Evolutionary conservation across 2,329 filamentous ascomycete species (phyloP).

Genomic region (Triangularia setosa): DNA sequence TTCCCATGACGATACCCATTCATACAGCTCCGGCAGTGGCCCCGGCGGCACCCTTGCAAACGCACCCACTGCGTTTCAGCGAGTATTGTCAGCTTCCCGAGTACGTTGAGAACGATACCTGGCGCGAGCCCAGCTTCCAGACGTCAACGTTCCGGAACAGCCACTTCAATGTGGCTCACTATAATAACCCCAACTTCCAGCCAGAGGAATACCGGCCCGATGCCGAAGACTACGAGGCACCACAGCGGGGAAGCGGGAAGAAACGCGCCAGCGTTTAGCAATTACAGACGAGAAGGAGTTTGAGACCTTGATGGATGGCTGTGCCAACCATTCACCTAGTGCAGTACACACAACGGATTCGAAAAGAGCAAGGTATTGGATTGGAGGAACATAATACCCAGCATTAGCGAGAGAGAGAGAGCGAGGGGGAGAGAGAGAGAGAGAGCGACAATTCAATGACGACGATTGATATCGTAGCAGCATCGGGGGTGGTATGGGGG

Average conservation of each 20-base stretch:
- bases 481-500: neutral
- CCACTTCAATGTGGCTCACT: conserved; percentile 64
- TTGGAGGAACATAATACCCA: conserved; percentile 10
- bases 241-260: conserved; percentile 16
- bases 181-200: conserved; percentile 60
- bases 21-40: neutral
- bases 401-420: neutral
- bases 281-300: neutral
- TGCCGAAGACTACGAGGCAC: conserved; percentile 33
- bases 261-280: conserved; percentile 25
- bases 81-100: conserved; percentile 46
- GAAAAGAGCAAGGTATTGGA: neutral
- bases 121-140: conserved; percentile 45
- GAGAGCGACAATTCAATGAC: neutral
- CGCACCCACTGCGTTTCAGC: conserved; percentile 49
- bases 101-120: conserved; percentile 35
- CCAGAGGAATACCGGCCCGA: conserved; percentile 49
- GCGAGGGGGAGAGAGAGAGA: neutral
- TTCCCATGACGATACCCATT: conserved; percentile 12
- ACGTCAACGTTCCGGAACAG: conserved; percentile 63
- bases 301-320: conserved; percentile 18
- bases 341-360: neutral
- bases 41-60: conserved; percentile 23
- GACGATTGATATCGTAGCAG: neutral
- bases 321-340: conserved; percentile 13